phyloP scores from a whole-genome alignment of 768 basidiomycete genomes.

The Exsudoporus frostii region DNA sequence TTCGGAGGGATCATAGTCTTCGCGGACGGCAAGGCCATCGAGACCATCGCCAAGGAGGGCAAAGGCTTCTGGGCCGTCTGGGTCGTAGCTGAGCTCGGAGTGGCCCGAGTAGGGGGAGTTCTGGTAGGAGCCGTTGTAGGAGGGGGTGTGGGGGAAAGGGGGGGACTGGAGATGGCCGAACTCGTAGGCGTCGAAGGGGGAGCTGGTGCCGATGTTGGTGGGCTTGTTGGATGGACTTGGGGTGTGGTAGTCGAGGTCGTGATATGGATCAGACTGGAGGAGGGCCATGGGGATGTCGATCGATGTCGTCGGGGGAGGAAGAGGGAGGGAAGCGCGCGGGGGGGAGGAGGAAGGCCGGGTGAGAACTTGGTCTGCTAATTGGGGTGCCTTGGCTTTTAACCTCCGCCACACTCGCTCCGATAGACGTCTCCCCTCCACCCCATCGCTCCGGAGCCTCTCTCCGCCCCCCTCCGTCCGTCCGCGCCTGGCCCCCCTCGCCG shows the following conservation, averaged over 20 bases:
- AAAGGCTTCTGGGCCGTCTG: constrained; percentile 46
- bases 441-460: too few species aligned
- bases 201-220: constrained; percentile 15
- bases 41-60: constrained; percentile 49
- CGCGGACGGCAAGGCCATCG: constrained; percentile 30
- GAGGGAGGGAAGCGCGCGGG: constrained; percentile 21
- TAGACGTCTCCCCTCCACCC: background rate
- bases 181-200: constrained; percentile 42
- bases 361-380: constrained; percentile 25
- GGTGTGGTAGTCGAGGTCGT: constrained; percentile 25
- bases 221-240: constrained; percentile 30
- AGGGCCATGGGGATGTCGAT: constrained; percentile 25
- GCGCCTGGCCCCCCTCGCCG: too few species aligned
- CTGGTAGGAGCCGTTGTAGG: constrained; percentile 64
- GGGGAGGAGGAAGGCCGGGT: constrained; percentile 18
- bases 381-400: constrained; percentile 28
- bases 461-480: too few species aligned
- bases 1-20: constrained; percentile 71
- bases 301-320: constrained; percentile 3
- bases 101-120: constrained; percentile 67
- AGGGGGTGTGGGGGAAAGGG: constrained; percentile 50
- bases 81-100: constrained; percentile 61
- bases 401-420: constrained; percentile 23
- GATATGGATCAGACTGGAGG: constrained; percentile 28
- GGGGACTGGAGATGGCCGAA: constrained; percentile 35